phyloP scores from a whole-genome alignment of 106 monocot species.

The Alisma plantagoaquatica region DNA sequence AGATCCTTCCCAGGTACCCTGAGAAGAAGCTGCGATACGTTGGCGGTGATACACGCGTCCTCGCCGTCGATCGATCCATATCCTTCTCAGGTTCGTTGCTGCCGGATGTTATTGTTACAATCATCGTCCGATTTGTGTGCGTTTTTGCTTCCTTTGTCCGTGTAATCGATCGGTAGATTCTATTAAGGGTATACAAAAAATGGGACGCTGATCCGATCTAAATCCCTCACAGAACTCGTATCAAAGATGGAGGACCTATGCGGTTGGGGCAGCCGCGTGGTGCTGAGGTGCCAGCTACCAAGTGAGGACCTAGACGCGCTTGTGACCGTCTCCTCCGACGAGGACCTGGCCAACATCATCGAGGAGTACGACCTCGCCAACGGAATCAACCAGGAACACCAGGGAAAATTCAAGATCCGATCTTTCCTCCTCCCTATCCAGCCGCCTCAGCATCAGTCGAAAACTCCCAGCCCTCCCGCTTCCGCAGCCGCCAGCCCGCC shows the following conservation, averaged over 20 bases:
- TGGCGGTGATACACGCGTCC: conserved; percentile 59
- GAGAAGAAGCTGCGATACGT: conserved; percentile 67
- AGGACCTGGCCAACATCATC: conserved; percentile 65
- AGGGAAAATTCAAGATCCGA: conserved; percentile 49
- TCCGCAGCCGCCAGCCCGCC: neutral
- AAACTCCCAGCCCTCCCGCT: too few species aligned
- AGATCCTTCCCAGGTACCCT: conserved; percentile 53
- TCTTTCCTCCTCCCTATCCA: conserved; percentile 34
- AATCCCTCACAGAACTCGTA: conserved; percentile 6
- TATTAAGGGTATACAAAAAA: too few species aligned
- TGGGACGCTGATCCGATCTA: too few species aligned
- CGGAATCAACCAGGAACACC: conserved; percentile 7
- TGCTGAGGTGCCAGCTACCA: conserved; percentile 67
- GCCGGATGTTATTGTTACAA: too few species aligned
- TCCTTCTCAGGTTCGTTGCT: conserved; percentile 43
- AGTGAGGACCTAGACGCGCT: conserved; percentile 71
- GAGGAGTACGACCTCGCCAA: conserved; percentile 65
- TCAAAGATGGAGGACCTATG: conserved; percentile 56
- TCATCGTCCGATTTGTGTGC: too few species aligned
- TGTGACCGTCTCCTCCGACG: conserved; percentile 56
- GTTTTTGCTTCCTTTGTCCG: too few species aligned
- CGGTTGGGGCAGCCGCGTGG: conserved; percentile 21
- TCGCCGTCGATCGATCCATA: conserved; percentile 48
- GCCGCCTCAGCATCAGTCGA: neutral
- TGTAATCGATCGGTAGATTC: too few species aligned